Evolutionary conservation across 2,329 filamentous ascomycete genomes (phyloP).

Genomic region (Cladosporium sphaerospermum): DNA sequence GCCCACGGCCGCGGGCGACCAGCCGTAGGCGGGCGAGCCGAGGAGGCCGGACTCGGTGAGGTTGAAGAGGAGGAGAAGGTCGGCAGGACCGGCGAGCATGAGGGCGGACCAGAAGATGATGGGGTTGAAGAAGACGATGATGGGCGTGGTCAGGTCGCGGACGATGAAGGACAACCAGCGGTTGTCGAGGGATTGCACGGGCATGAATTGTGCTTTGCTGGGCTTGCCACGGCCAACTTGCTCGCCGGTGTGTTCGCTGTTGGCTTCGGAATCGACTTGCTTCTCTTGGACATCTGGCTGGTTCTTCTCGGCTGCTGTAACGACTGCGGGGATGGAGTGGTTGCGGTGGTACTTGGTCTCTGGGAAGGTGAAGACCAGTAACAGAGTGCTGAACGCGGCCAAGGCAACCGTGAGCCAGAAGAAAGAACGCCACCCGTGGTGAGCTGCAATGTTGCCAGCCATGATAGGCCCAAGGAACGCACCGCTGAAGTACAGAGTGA

Average conservation of each 20-base stretch:
- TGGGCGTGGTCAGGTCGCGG: constrained; percentile 35
- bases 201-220: constrained; percentile 33
- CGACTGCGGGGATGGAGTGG: background rate
- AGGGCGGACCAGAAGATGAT: constrained; percentile 37
- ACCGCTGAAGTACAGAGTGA: constrained; percentile 37
- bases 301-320: constrained; percentile 22
- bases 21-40: constrained; percentile 36
- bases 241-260: constrained; percentile 19
- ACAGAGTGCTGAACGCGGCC: constrained; percentile 34
- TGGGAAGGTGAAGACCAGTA: constrained; percentile 36
- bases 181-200: constrained; percentile 33
- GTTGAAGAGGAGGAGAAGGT: constrained; percentile 45
- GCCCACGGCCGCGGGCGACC: constrained; percentile 40
- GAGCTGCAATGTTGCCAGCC: constrained; percentile 36
- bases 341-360: constrained; percentile 39
- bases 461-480: constrained; percentile 41
- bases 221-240: constrained; percentile 33
- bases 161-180: constrained; percentile 37
- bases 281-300: background rate
- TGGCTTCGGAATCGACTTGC: constrained; percentile 20
- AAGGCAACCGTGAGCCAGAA: constrained; percentile 42
- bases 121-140: constrained; percentile 41
- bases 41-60: constrained; percentile 46
- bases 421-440: constrained; percentile 41
- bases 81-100: constrained; percentile 30